phyloP scores from a whole-genome alignment of 2,329 filamentous ascomycete species.

The Fusarium incarnatum region DNA sequence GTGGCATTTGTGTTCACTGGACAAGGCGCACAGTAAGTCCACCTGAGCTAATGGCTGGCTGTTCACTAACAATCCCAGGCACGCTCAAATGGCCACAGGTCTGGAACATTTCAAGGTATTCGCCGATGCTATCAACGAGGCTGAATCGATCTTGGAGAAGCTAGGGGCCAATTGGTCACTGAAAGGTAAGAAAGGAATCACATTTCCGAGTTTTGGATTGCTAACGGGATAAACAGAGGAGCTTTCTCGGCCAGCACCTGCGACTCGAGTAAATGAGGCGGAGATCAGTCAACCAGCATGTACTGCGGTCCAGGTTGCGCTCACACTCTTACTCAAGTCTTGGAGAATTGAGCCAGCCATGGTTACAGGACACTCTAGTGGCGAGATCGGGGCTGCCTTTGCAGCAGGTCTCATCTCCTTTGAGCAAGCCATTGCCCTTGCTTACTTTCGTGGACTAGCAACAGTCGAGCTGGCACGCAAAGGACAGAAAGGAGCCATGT shows the following conservation, averaged over 20 bases:
- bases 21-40: not conserved
- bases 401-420: not conserved
- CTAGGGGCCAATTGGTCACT: not conserved
- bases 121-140: not conserved
- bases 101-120: not conserved
- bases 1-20: not conserved
- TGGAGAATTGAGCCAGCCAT: not conserved
- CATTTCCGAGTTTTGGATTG: not conserved
- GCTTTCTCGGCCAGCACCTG: not conserved
- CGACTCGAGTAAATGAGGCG: not conserved
- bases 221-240: not conserved
- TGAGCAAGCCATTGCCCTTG: not conserved
- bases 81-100: not conserved
- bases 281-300: constrained; percentile 1
- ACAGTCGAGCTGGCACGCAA: not conserved
- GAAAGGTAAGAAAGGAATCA: not conserved
- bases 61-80: not conserved
- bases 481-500: not conserved
- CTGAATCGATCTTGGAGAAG: not conserved
- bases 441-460: not conserved
- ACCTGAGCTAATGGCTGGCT: not conserved
- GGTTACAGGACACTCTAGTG: not conserved
- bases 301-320: not conserved
- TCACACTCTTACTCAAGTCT: not conserved
- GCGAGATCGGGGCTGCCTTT: not conserved